Percentiles rank a stretch among this genome's conserved stretches.
Conservation (phyloP, 2,329 filamentous ascomycete genomes). For the Fusarium abutilonis region DNA sequence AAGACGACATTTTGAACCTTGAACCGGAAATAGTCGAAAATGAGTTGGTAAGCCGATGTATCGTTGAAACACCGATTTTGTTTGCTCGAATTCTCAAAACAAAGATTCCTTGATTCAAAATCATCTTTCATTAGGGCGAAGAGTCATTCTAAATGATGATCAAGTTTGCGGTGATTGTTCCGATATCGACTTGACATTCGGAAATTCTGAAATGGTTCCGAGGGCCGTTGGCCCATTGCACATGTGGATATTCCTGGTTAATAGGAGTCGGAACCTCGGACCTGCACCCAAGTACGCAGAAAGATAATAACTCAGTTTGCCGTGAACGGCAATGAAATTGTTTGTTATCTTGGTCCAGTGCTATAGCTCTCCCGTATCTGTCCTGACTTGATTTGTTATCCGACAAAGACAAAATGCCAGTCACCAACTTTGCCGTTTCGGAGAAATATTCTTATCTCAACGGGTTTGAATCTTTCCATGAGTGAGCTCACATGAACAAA, state of each 20-base stretch:
- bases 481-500: conserved; percentile 61
- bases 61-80: too few relatives aligned
- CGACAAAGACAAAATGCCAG: conserved; percentile 21
- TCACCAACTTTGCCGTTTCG: conserved; percentile 30
- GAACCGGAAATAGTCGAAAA: background rate
- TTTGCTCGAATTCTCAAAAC: too few relatives aligned
- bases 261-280: background rate
- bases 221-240: too few relatives aligned
- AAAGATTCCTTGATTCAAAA: background rate
- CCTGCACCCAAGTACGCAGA: too few relatives aligned
- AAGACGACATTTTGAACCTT: conserved; percentile 18
- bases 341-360: too few relatives aligned
- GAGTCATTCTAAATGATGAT: background rate
- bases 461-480: conserved; percentile 80
- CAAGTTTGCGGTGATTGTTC: background rate
- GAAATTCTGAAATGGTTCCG: too few relatives aligned
- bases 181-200: too few relatives aligned
- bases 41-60: background rate
- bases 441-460: conserved; percentile 78
- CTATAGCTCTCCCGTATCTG: background rate
- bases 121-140: too few relatives aligned
- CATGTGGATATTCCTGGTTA: too few relatives aligned
- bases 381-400: background rate
- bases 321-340: too few relatives aligned
- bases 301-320: too few relatives aligned